These are phyloP conservation scores for Pouteria glomerata DNA, from an alignment of 148 eudicot species.

Conservation along the genomic window DNA sequence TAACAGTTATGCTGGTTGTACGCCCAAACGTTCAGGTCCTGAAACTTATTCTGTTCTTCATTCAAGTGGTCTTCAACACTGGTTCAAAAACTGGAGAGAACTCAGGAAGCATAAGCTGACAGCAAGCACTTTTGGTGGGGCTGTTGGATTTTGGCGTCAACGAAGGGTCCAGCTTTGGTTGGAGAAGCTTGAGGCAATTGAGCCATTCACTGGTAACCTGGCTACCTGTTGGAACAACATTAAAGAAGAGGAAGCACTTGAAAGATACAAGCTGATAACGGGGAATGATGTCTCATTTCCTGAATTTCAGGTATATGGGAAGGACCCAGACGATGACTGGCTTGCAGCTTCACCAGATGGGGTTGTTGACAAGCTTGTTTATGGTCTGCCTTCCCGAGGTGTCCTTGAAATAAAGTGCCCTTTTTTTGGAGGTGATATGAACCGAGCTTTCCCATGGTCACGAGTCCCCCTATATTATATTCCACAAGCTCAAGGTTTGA, in stretches of 20 bases:
- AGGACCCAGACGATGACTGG: constrained; percentile 48
- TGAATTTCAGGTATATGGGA: constrained; percentile 49
- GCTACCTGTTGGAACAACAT: constrained; percentile 81
- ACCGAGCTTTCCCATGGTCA: constrained; percentile 49
- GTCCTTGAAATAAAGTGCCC: constrained; percentile 84
- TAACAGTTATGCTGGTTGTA: not conserved
- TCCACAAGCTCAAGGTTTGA: constrained; percentile 89
- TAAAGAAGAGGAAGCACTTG: constrained; percentile 80
- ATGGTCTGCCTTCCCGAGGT: constrained; percentile 54
- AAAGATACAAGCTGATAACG: constrained; percentile 64
- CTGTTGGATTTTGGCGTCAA: constrained; percentile 63
- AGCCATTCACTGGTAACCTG: constrained; percentile 58
- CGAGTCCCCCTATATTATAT: constrained; percentile 50
- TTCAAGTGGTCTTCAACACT: constrained; percentile 44
- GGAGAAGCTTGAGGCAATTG: constrained; percentile 66
- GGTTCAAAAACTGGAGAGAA: constrained; percentile 81
- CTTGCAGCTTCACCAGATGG: constrained; percentile 91
- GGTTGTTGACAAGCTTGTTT: constrained; percentile 31
- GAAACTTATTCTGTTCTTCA: constrained; percentile 34
- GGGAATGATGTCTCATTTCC: constrained; percentile 51
- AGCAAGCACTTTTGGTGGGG: constrained; percentile 67
- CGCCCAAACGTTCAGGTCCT: constrained; percentile 1
- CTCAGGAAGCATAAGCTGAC: constrained; percentile 56
- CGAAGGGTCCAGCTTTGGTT: constrained; percentile 72
- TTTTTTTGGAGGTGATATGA: constrained; percentile 52